Evolutionary conservation across 169 alveolate genomes (phyloP), one percentile per base, ranked within the genome.

Genomic region (Plasmodium yoelii): DNA sequence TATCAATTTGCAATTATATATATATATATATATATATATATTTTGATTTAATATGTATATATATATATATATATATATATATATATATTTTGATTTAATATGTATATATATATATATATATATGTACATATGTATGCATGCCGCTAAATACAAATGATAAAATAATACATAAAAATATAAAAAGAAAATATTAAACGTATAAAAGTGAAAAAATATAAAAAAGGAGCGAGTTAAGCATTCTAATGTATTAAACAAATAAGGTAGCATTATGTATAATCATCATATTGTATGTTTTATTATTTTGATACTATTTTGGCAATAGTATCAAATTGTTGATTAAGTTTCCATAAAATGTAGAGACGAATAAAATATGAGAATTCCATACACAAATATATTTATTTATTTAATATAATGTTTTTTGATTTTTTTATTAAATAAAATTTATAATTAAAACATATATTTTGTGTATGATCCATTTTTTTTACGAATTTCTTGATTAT

Each of bases 401-500:
- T 22, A 71, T 71, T 68, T 68, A 42, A 56, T 26, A 46, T 68
- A 24, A 12, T 47, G 22, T 46, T 68, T 12, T 28, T 68, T 68
- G 28, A 13, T 42, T 46, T 68, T 68, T 68, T 19, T 59, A 68
- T 34, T 68, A 59, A 68, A 68, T 46, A 68, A 68, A 15, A 44
- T 68, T 42, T 56, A 68, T 56, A 22, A 68, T 68, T 68, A 34
- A 42, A 68, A 68, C 53, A 26, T 34, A 22, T 68, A 22, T 47
- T 68, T 68, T 46, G 59, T 24, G 19, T 34, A 34, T 34, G 42
- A 34, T 5, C 22, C 22, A n/a, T 57, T 57, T 57, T 57, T 57
- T 57, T 68, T 44, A 15, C 19, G 19, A 39, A 39, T n/a, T 39
- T 44, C 19, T 67, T 44, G 77, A 28, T 18, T 42, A 68, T 18